Evolutionary conservation across 139 green algal genomes (phyloP).

Genomic region (Closterium sp.): DNA sequence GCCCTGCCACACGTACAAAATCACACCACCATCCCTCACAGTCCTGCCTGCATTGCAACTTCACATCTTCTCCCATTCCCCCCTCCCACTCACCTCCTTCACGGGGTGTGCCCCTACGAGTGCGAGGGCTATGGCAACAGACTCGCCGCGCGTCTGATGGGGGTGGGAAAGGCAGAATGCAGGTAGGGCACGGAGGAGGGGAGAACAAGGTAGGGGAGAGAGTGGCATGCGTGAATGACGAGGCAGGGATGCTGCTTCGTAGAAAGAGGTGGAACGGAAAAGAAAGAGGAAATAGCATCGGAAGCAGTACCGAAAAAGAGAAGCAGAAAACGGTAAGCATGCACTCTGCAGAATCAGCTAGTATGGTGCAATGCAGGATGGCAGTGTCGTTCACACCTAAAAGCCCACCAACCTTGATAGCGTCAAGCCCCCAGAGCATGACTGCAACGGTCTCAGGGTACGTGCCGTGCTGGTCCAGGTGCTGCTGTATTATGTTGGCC

Average conservation of each 20-base stretch:
- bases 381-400: conserved; percentile 75
- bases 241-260: background rate
- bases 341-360: conserved; percentile 65
- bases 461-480: conserved; percentile 55
- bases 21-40: too few relatives aligned
- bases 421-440: conserved; percentile 95
- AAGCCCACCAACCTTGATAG: conserved; percentile 85
- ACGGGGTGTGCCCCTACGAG: conserved; percentile 82
- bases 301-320: too few relatives aligned
- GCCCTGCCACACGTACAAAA: too few relatives aligned
- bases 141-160: conserved; percentile 71
- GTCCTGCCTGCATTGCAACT: too few relatives aligned
- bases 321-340: too few relatives aligned
- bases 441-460: conserved; percentile 92
- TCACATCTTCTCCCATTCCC: too few relatives aligned
- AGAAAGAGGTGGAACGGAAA: background rate
- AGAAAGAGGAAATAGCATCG: too few relatives aligned
- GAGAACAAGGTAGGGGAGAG: background rate
- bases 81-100: conserved; percentile 58
- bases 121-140: conserved; percentile 75
- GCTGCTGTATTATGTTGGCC: conserved; percentile 66
- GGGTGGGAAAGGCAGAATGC: background rate
- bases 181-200: background rate
- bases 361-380: conserved; percentile 75
- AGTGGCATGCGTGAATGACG: background rate